Evolutionary conservation across 352 stramenopile species (phyloP).

Genomic region (Peronospora belbahrii): DNA sequence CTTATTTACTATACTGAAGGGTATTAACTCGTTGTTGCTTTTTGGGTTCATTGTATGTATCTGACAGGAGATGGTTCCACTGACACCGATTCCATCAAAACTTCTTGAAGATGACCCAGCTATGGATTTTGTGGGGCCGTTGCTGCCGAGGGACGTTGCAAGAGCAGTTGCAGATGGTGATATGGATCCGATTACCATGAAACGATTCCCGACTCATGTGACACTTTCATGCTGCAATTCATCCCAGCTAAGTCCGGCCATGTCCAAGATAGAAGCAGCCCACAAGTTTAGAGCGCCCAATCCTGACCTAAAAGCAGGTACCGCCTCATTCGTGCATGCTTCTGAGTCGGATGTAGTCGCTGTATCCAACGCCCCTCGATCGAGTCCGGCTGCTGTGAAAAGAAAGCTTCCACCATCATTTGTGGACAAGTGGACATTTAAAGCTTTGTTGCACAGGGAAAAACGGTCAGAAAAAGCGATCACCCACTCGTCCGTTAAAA

Average conservation of each 20-base stretch:
- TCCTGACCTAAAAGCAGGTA: constrained; percentile 5
- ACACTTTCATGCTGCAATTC: neutral
- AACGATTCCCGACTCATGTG: constrained; percentile 24
- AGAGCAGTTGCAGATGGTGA: constrained; percentile 54
- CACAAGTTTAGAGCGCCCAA: neutral
- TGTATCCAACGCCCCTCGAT: constrained; percentile 15
- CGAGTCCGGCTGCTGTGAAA: constrained; percentile 3
- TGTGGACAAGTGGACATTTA: constrained; percentile 17
- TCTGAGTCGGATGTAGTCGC: constrained; percentile 12
- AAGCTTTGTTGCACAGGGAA: neutral
- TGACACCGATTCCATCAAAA: constrained; percentile 45
- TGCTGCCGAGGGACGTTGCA: constrained; percentile 37
- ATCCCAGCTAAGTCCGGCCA: constrained; percentile 2
- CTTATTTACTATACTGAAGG: neutral
- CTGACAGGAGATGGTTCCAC: constrained; percentile 48
- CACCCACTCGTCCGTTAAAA: constrained; percentile 8
- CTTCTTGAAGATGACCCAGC: constrained; percentile 18
- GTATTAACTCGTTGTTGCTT: neutral
- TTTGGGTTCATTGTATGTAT: neutral
- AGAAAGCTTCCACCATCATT: constrained; percentile 23
- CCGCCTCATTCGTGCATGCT: constrained; percentile 22
- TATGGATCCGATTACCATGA: constrained; percentile 65
- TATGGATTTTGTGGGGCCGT: constrained; percentile 63
- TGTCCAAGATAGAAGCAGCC: neutral
- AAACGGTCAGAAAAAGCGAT: neutral